Evolutionary conservation across 345 rosid species (phyloP), one percentile per base, ranked within the genome.

Genomic region (Eucalyptus urophylla): DNA sequence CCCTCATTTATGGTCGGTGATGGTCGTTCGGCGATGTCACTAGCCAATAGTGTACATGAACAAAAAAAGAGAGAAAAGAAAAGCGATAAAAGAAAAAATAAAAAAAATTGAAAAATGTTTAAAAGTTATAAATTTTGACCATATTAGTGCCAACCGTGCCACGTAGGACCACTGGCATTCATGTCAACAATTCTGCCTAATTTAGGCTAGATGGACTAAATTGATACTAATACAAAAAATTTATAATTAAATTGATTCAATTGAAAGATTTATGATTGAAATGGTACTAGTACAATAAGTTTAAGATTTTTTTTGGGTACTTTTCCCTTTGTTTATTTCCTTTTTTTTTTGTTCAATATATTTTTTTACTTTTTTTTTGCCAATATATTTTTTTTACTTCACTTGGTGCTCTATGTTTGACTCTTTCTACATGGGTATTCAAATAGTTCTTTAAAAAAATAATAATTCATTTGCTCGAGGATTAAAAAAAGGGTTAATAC

Each of bases 101-200:
- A 3, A 7, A 7, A 16, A 1, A 15, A 6, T 7, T 8, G 4
- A 53, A 53, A 19, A 53, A 1, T 8, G 8, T 53, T 53, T 19
- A 53, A 19, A 53, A 53, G 4, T 53, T 53, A 19, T 53, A 53
- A 53, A 53, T 53, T 19, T 53, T 53, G 2, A 19, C 24, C 1
- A 53, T 2, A 17, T 51, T 0, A 51, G 1, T 6, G 0, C 0
- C 0, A 0, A 3, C 17, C 0, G 8, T 17, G 9, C 7, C 22
- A 51, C 8, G 1, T 51, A 1, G 0, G 2, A 17, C 22, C 2
- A 4, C 8, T 17, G 8, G 2, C 22, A 53, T 53, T 1, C 24
- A 8, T 19, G 24, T 8, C 10, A 53, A 53, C 9, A 7, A 53
- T 19, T 19, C 2, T 8, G 4, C 2, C 58, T 2, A 53, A 53